Evolutionary conservation across 2,329 filamentous ascomycete genomes (phyloP), one percentile per base, ranked within the genome.

Genomic region (Diatrype stigma): DNA sequence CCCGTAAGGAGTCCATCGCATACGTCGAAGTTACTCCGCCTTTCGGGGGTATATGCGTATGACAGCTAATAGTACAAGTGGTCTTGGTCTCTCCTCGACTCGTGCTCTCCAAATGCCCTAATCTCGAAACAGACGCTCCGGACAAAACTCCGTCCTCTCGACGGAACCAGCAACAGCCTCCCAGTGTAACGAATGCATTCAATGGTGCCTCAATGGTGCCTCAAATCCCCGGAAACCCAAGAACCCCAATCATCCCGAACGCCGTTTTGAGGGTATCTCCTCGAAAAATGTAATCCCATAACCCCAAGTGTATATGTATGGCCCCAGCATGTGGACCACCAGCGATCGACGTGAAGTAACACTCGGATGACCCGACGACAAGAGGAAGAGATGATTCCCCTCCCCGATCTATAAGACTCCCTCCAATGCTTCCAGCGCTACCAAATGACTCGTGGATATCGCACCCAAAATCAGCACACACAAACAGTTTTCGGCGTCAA

Each of bases 191-290:
- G 58, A 60, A 58, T 60, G 56, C 58, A 55, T 50, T 44, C 48
- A 54, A 56, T 56, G 47, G 56, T 50, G 54, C 40, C 22, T 26
- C 40, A 50, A n/a, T n/a, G n/a, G n/a, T n/a, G n/a, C n/a, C n/a
- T n/a, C n/a, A 37, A 37, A 48, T 28, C 53, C 51, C 50, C 28
- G 6, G 3, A 3, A 44, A 14, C 45, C 49, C 51, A 47, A 49
- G 46, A 44, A 48, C 48, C 51, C 55, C 28, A 59, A 51, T 58
- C 22, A 55, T 56, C 61, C 60, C 45, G 32, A 65, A 65, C 63
- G 63, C 63, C 63, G 50, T 61, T 58, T 55, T 62, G 61, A 63
- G 60, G 63, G 63, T 65, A 63, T 64, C 60, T 61, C 63, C 62
- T 64, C 63, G 56, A 52, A 50, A 50, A 51, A 26, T 44, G 53